Evolutionary conservation across 208 protist genomes (phyloP).

Genomic region (Angomonas deanei): DNA sequence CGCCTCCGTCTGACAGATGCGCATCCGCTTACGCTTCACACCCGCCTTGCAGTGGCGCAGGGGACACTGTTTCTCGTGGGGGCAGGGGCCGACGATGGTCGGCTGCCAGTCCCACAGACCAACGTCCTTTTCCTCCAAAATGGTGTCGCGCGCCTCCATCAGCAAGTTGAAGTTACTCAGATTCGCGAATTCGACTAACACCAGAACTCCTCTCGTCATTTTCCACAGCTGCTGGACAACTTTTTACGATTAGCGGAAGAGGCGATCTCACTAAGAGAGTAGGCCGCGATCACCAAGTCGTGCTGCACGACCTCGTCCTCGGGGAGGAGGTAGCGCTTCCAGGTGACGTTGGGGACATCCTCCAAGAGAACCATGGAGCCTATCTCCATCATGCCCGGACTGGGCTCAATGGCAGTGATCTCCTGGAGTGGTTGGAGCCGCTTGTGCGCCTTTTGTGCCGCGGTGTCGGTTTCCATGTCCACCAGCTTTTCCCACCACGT

Average conservation of each 20-base stretch:
- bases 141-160: conserved; percentile 85
- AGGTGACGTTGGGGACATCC: conserved; percentile 80
- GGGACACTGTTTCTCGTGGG: conserved; percentile 76
- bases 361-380: conserved; percentile 86
- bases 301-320: conserved; percentile 79
- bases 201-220: conserved; percentile 77
- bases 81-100: conserved; percentile 82
- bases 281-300: conserved; percentile 80
- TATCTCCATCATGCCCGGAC: conserved; percentile 88
- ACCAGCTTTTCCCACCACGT: conserved; percentile 87
- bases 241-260: conserved; percentile 43
- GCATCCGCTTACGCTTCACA: conserved; percentile 83
- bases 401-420: conserved; percentile 80
- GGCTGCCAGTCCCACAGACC: conserved; percentile 89
- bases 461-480: conserved; percentile 57
- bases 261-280: conserved; percentile 83
- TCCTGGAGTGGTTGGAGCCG: conserved; percentile 78
- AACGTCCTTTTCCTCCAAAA: conserved; percentile 80
- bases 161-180: conserved; percentile 82
- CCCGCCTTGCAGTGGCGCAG: conserved; percentile 78
- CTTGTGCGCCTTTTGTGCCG: conserved; percentile 33
- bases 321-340: conserved; percentile 81
- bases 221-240: conserved; percentile 85
- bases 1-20: conserved; percentile 79
- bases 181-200: conserved; percentile 82